These are phyloP conservation scores for Mycena polygramma DNA, from an alignment of 768 basidiomycete genomes.

Conservation along the genomic window DNA sequence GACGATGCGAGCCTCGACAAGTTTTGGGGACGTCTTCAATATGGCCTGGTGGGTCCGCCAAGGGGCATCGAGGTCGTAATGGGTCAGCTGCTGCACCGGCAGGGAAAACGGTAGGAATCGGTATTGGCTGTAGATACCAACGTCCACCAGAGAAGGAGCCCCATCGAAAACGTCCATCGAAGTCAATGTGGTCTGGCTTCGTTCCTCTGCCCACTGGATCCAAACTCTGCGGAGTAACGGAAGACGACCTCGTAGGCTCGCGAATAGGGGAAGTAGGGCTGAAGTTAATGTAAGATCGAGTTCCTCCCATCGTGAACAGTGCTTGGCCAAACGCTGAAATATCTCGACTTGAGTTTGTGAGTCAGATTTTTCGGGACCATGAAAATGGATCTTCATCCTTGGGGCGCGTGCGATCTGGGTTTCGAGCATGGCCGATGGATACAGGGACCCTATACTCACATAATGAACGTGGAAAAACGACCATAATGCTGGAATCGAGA, in stretches of 20 bases:
- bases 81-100: background rate
- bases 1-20: background rate
- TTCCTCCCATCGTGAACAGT: background rate
- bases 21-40: background rate
- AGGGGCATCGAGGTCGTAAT: background rate
- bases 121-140: too few species aligned
- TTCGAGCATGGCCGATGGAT: background rate
- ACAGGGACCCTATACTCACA: too few species aligned
- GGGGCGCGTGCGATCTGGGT: background rate
- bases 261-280: background rate
- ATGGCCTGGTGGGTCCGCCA: background rate
- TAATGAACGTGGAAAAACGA: background rate
- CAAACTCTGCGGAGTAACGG: background rate
- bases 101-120: background rate
- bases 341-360: background rate
- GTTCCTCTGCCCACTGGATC: background rate
- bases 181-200: background rate
- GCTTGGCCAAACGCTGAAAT: background rate
- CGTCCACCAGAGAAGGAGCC: background rate
- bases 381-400: background rate
- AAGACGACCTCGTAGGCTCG: background rate
- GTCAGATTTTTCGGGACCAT: background rate
- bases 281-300: background rate
- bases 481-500: constrained; percentile 13
- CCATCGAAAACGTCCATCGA: background rate